phyloP scores from a whole-genome alignment of 1,284 basidiomycete species.

The Psilocybe mexicana region DNA sequence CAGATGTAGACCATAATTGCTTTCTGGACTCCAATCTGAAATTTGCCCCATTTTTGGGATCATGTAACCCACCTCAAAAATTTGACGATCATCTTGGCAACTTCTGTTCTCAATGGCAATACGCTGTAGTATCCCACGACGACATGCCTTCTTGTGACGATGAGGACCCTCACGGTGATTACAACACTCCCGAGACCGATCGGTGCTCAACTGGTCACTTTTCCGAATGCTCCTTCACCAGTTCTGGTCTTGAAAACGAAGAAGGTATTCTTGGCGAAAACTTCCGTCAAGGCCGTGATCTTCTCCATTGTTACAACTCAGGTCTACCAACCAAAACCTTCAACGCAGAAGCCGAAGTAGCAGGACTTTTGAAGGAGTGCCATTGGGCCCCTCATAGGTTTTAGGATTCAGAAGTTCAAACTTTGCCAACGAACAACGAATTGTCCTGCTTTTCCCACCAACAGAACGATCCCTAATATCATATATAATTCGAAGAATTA shows the following conservation, averaged over 20 bases:
- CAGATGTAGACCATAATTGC: too few species aligned
- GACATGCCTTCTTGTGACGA: too few species aligned
- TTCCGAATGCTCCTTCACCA: background rate
- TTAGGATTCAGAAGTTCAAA: constrained; percentile 21
- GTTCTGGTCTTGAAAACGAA: background rate
- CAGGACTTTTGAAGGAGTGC: constrained; percentile 42
- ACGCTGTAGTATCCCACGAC: too few species aligned
- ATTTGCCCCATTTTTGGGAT: too few species aligned
- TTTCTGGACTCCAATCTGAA: too few species aligned
- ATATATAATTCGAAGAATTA: too few species aligned
- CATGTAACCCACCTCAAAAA: too few species aligned
- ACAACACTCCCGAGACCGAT: background rate
- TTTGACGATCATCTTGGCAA: too few species aligned
- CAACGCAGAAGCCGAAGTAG: constrained; percentile 58
- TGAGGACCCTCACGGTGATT: background rate
- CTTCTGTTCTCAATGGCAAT: too few species aligned
- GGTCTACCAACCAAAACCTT: constrained; percentile 3
- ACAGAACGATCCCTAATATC: too few species aligned
- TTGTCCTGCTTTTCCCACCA: too few species aligned
- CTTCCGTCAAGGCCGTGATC: constrained; percentile 16
- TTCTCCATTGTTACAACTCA: constrained; percentile 12
- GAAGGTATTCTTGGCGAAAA: constrained; percentile 1
- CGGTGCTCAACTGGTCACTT: background rate
- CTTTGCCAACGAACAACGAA: too few species aligned
- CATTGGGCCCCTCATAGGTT: constrained; percentile 65